Evolutionary conservation across 1,139 yeast species (phyloP), one percentile per base, ranked within the genome.

Genomic region (Cylindricascospora bacillispora): DNA sequence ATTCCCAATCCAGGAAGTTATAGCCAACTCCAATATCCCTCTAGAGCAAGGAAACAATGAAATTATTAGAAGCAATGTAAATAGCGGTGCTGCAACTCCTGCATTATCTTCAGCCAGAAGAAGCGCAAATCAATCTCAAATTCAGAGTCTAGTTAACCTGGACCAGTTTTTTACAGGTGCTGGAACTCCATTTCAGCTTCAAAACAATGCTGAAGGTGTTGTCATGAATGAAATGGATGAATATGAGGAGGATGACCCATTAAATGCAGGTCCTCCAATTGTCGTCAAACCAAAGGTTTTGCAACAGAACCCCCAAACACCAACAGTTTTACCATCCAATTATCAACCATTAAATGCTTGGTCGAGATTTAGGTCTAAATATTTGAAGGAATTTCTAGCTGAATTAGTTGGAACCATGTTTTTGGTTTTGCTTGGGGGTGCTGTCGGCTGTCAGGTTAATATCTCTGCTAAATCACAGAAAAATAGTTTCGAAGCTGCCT

Each of bases 381-480:
- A 49, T 26, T 36, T 51, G 29, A 52, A 51, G 27, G 58, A 53
- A 31, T 49, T 52, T 28, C 33, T 53, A 17, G 70, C 72, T 15
- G 73, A 67, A 45, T 65, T 63, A 40, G 41, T 65, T 26, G 71
- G 71, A 9, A 60, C 67, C 3, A 40, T 63, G 48, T 45, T 64
- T 7, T 43, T 67, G 43, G 54, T 64, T 16, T 37, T 59, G 31
- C 54, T 60, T 29, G 71, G 71, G 39, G 63, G 59, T 36, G 67
- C 69, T 29, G 65, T 60, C 22, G 64, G 59, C 29, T 63, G 67
- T 18, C 71, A 66, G 45, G 58, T 51, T 24, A 49, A 45, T 19
- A 32, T 41, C 4, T 47, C 40, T 30, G 45, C 37, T 16, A 35
- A 33, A 21, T 22, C 30, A 7, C 47, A 41, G 29, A 41, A 42